A percentile compares a stretch with the other conserved stretches of the same genome.
These are phyloP conservation scores for Elsinoe perseae DNA, from an alignment of 2,329 filamentous ascomycete genomes.

Conservation along the genomic window DNA sequence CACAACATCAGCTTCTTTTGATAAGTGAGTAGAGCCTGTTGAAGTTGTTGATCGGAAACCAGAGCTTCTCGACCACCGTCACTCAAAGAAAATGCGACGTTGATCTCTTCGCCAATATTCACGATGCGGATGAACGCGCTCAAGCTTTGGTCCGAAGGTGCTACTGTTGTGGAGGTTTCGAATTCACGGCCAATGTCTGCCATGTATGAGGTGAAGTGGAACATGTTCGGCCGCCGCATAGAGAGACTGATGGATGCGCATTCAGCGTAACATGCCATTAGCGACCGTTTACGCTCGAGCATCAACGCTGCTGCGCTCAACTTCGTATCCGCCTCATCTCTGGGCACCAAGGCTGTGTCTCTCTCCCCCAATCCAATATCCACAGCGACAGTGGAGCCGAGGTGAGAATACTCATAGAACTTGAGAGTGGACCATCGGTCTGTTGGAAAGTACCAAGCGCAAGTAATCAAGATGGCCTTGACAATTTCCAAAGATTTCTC, in stretches of 20 bases:
- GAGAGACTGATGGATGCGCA: constrained; percentile 55
- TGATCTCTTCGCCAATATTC: constrained; percentile 60
- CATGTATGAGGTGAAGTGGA: constrained; percentile 55
- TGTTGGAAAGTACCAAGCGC: constrained; percentile 45
- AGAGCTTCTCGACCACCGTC: constrained; percentile 23
- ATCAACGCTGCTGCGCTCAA: constrained; percentile 11
- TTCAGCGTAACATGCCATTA: constrained; percentile 54
- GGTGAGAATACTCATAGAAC: constrained; percentile 46
- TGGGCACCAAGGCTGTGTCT: not conserved
- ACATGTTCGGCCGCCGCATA: constrained; percentile 52
- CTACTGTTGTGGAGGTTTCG: constrained; percentile 47
- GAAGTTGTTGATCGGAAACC: constrained; percentile 21
- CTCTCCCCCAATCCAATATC: constrained; percentile 34
- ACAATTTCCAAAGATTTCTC: constrained; percentile 47
- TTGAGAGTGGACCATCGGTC: constrained; percentile 42
- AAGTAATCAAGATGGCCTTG: constrained; percentile 43
- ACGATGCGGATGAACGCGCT: constrained; percentile 55
- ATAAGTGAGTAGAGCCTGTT: constrained; percentile 50
- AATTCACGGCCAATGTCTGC: constrained; percentile 52
- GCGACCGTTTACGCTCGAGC: constrained; percentile 39
- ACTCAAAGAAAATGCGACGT: constrained; percentile 61
- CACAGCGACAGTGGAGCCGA: constrained; percentile 45
- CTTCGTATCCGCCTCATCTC: constrained; percentile 5
- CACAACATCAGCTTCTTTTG: constrained; percentile 57
- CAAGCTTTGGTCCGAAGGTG: constrained; percentile 50